phyloP scores from a whole-genome alignment of 768 basidiomycete genomes.

The Termitomyces sp. region DNA sequence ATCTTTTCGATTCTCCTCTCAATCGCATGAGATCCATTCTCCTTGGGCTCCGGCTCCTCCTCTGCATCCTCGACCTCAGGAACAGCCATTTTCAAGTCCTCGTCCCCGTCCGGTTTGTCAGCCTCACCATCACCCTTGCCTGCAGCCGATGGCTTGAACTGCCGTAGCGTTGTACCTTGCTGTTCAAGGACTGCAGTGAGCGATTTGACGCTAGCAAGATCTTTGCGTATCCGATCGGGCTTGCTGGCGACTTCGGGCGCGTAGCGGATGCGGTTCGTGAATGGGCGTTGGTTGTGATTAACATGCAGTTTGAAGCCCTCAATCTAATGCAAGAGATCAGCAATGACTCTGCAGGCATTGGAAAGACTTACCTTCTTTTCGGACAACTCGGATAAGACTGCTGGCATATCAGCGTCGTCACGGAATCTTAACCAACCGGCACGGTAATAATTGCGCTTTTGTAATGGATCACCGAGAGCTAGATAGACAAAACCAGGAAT shows the following conservation, averaged over 20 bases:
- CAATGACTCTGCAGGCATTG: not conserved
- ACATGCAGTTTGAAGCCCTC: conserved; percentile 94
- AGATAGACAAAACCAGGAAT: conserved; percentile 84
- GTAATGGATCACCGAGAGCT: conserved; percentile 86
- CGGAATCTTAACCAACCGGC: conserved; percentile 89
- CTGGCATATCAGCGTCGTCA: conserved; percentile 78
- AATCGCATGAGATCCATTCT: conserved; percentile 71
- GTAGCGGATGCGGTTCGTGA: conserved; percentile 66
- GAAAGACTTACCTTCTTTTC: conserved; percentile 69
- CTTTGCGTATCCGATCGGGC: conserved; percentile 76
- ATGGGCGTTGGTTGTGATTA: conserved; percentile 72
- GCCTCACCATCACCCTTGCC: conserved; percentile 25
- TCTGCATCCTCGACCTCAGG: conserved; percentile 34
- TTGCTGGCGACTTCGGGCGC: conserved; percentile 79
- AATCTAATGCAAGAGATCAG: conserved; percentile 47
- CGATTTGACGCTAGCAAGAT: conserved; percentile 68
- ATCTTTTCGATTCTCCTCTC: conserved; percentile 79
- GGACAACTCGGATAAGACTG: conserved; percentile 65
- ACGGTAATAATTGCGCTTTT: conserved; percentile 91
- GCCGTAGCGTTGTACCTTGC: conserved; percentile 52
- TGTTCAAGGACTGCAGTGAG: conserved; percentile 74
- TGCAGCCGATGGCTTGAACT: conserved; percentile 26
- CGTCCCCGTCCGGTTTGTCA: conserved; percentile 6
- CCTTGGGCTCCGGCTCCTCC: conserved; percentile 52
- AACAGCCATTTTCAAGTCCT: conserved; percentile 22